These are phyloP conservation scores for Rhodamnia argentea DNA, from an alignment of 345 rosid species.

Conservation along the genomic window DNA sequence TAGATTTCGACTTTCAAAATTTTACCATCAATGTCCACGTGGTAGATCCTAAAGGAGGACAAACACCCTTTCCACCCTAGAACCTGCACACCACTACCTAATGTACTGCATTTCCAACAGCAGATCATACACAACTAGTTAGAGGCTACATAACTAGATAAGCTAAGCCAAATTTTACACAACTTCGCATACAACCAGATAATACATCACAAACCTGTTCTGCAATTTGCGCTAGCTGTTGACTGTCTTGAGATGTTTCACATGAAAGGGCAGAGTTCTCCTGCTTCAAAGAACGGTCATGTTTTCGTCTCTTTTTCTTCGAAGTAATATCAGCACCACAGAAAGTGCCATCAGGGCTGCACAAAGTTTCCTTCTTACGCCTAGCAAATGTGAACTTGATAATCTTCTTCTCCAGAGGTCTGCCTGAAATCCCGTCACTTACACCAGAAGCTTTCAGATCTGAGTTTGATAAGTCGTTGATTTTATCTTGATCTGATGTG, in stretches of 20 bases:
- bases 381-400: conserved; percentile 9
- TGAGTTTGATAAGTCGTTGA: not conserved
- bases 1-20: not conserved
- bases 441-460: conserved; percentile 21
- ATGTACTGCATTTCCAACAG: not conserved
- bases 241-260: not conserved
- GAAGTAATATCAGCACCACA: not conserved
- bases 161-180: not conserved
- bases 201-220: not conserved
- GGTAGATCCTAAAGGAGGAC: not conserved
- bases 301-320: not conserved
- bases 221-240: not conserved
- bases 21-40: not conserved
- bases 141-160: not conserved
- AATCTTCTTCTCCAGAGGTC: conserved; percentile 17
- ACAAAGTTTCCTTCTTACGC: not conserved
- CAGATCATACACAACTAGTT: not conserved
- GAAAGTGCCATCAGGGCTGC: not conserved
- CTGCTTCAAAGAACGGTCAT: not conserved
- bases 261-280: not conserved
- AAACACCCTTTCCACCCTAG: not conserved
- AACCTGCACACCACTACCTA: not conserved
- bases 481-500: conserved; percentile 10
- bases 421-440: conserved; percentile 14
- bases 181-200: not conserved